Evolutionary conservation across 805 yeast genomes (phyloP).

Genomic region (Sugiyamaella chiloensis): DNA sequence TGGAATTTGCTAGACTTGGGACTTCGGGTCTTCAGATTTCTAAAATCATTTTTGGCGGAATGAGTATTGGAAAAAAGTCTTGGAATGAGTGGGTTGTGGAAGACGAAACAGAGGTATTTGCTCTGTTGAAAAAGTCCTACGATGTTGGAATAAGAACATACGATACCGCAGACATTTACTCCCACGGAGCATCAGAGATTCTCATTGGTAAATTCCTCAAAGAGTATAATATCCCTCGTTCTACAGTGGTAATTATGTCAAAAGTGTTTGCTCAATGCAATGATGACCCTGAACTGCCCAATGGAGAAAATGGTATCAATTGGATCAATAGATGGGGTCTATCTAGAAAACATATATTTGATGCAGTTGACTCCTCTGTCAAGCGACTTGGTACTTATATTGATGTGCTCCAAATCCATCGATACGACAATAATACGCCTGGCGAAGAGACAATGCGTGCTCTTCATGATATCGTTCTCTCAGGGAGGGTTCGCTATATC

Average conservation of each 20-base stretch:
- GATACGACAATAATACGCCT: conserved; percentile 49
- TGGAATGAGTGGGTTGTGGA: conserved; percentile 48
- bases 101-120: conserved; percentile 42
- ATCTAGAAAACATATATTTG: conserved; percentile 47
- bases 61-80: conserved; percentile 32
- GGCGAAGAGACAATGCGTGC: conserved; percentile 56
- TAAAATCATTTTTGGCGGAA: conserved; percentile 41
- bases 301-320: conserved; percentile 18
- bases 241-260: conserved; percentile 53
- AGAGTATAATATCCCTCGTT: conserved; percentile 50
- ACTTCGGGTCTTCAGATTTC: conserved; percentile 40
- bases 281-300: conserved; percentile 26
- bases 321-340: conserved; percentile 39
- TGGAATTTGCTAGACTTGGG: conserved; percentile 28
- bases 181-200: conserved; percentile 47
- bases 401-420: conserved; percentile 55
- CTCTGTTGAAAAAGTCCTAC: conserved; percentile 44
- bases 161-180: conserved; percentile 46
- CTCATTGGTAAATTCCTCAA: conserved; percentile 53
- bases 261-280: conserved; percentile 40
- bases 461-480: conserved; percentile 48
- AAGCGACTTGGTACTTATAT: conserved; percentile 48
- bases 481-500: conserved; percentile 50
- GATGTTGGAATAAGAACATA: conserved; percentile 46
- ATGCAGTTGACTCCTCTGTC: conserved; percentile 43